phyloP scores from a whole-genome alignment of 306 rosid species.

The Dryas alaskensis region DNA sequence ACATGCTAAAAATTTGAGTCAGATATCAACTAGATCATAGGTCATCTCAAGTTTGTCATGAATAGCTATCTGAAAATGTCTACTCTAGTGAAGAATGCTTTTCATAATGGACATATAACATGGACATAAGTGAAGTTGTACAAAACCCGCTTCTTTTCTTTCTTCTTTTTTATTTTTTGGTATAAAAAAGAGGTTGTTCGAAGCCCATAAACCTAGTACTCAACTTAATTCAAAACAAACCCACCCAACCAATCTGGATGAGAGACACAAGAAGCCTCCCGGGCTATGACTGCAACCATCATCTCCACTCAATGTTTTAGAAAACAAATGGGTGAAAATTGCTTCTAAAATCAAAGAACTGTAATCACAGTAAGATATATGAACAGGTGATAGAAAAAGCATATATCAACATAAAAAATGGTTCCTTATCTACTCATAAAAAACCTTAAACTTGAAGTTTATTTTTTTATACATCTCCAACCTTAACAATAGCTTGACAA shows the following conservation, averaged over 20 bases:
- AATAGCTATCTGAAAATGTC: neutral
- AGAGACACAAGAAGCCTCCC: neutral
- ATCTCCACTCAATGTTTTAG: neutral
- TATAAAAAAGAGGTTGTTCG: neutral
- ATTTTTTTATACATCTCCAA: neutral
- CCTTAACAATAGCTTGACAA: neutral
- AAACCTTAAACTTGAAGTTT: neutral
- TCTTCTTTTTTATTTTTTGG: neutral
- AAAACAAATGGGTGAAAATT: neutral
- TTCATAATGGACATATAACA: neutral
- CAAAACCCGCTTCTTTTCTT: neutral
- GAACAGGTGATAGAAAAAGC: neutral
- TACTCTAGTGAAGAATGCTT: neutral
- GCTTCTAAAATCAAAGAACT: neutral
- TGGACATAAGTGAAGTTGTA: neutral
- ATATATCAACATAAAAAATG: neutral
- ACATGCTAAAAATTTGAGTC: neutral
- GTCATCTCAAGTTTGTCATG: neutral
- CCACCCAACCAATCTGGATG: neutral
- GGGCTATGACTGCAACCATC: neutral
- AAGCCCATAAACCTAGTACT: neutral
- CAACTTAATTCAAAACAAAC: neutral
- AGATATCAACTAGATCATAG: neutral
- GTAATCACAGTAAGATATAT: too few species aligned
- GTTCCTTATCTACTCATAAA: neutral